phyloP scores from a whole-genome alignment of 1,139 yeast species.

The Blastobotrys illinoisensis region DNA sequence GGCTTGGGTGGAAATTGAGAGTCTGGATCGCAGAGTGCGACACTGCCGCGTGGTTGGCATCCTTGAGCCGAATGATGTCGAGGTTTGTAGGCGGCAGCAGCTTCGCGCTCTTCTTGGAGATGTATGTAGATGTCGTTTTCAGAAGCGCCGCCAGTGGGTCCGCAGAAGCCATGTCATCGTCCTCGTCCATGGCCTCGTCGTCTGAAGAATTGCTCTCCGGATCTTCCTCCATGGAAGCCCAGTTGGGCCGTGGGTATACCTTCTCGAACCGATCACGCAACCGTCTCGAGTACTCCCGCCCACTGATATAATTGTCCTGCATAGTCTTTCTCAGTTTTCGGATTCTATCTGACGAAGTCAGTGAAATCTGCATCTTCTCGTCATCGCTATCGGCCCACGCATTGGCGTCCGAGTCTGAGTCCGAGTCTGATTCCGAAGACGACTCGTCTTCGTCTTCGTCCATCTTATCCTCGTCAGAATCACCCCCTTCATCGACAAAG shows the following conservation, averaged over 20 bases:
- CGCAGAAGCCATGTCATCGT: slow-evolving; percentile 36
- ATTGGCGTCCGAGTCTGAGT: slow-evolving; percentile 31
- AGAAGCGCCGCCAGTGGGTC: slow-evolving; percentile 53
- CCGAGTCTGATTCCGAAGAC: slow-evolving; percentile 15
- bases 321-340: slow-evolving; percentile 67
- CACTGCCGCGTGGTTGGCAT: slow-evolving; percentile 68
- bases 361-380: slow-evolving; percentile 60
- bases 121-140: slow-evolving; percentile 52
- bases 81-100: slow-evolving; percentile 65
- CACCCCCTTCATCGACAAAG: slow-evolving; percentile 37
- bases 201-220: slow-evolving; percentile 22
- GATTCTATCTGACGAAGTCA: slow-evolving; percentile 53
- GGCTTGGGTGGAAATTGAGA: slow-evolving; percentile 75
- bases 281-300: slow-evolving; percentile 63
- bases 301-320: slow-evolving; percentile 54
- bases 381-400: slow-evolving; percentile 97
- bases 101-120: slow-evolving; percentile 44
- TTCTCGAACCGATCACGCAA: slow-evolving; percentile 80
- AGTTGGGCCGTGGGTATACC: slow-evolving; percentile 80
- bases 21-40: slow-evolving; percentile 80
- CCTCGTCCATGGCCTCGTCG: slow-evolving; percentile 32
- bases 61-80: slow-evolving; percentile 74
- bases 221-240: slow-evolving; percentile 51
- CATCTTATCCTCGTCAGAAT: slow-evolving; percentile 53
- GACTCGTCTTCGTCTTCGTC: slow-evolving; percentile 29